These are phyloP conservation scores for Xylariaceae sp. DNA, from an alignment of 2,329 filamentous ascomycete species.

Conservation along the genomic window DNA sequence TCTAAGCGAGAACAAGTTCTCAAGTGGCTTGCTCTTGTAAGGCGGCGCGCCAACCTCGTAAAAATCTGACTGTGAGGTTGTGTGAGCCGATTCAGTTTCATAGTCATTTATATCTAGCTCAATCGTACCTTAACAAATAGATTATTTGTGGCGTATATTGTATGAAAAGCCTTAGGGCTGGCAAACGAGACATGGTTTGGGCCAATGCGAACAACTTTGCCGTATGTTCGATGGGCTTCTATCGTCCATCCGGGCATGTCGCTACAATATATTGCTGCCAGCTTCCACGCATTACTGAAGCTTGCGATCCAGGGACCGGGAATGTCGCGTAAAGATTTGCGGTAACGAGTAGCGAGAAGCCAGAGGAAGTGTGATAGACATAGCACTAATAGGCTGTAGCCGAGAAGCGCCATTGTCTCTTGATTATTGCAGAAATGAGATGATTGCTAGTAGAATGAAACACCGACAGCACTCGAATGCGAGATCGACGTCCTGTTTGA, in stretches of 20 bases:
- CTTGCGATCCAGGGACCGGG: background rate
- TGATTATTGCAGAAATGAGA: too few species aligned
- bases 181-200: background rate
- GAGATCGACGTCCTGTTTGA: too few species aligned
- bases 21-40: background rate
- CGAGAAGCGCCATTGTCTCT: too few species aligned
- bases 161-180: background rate
- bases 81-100: too few species aligned
- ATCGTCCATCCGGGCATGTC: background rate
- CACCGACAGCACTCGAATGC: too few species aligned
- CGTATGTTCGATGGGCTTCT: background rate
- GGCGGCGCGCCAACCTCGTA: constrained; percentile 10
- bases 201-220: background rate
- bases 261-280: background rate
- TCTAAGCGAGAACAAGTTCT: constrained; percentile 13
- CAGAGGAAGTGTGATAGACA: too few species aligned
- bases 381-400: too few species aligned
- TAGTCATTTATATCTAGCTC: too few species aligned
- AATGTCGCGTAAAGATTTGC: background rate
- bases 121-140: background rate
- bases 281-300: background rate
- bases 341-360: background rate
- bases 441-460: too few species aligned
- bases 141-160: background rate
- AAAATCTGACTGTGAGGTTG: background rate